Conservation (phyloP, 1,139 yeast species). For the Pneumocystis oryctolagi region DNA sequence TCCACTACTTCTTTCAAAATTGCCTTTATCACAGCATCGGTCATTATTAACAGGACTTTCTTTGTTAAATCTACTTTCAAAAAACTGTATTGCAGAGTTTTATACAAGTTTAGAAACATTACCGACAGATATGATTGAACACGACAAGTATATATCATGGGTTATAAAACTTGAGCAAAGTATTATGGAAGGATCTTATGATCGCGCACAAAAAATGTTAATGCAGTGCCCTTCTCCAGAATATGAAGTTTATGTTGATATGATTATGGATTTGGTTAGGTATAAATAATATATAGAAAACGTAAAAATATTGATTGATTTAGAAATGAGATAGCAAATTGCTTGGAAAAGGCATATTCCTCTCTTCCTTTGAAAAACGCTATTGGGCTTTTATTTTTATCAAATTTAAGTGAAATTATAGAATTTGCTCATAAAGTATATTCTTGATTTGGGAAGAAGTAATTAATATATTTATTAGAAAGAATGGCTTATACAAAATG, state of each 20-base stretch:
- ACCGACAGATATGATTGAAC: constrained; percentile 41
- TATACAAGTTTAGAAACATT: constrained; percentile 77
- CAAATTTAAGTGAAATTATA: not conserved
- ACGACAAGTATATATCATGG: constrained; percentile 49
- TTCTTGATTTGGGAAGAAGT: not conserved
- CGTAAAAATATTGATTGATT: constrained; percentile 16
- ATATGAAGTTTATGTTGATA: constrained; percentile 12
- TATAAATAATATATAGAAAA: constrained; percentile 10
- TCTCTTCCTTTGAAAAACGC: constrained; percentile 15
- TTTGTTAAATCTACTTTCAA: constrained; percentile 58
- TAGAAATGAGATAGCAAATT: constrained; percentile 24
- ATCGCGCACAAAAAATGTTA: constrained; percentile 66
- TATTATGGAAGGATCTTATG: constrained; percentile 93
- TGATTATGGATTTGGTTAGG: constrained; percentile 16
- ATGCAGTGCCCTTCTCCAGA: constrained; percentile 5
- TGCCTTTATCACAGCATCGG: constrained; percentile 1
- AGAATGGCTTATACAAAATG: not conserved
- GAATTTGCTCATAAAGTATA: constrained; percentile 1
- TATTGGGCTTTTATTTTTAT: not conserved
- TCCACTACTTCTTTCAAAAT: constrained; percentile 3
- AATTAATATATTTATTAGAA: not conserved
- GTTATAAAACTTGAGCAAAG: constrained; percentile 84
- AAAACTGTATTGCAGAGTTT: constrained; percentile 73
- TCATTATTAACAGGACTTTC: constrained; percentile 47
- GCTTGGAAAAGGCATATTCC: constrained; percentile 18